Evolutionary conservation across 371 early-diverging fungal species (phyloP), one percentile per base, ranked within the genome.

Genomic region (Massospora cicadina): DNA sequence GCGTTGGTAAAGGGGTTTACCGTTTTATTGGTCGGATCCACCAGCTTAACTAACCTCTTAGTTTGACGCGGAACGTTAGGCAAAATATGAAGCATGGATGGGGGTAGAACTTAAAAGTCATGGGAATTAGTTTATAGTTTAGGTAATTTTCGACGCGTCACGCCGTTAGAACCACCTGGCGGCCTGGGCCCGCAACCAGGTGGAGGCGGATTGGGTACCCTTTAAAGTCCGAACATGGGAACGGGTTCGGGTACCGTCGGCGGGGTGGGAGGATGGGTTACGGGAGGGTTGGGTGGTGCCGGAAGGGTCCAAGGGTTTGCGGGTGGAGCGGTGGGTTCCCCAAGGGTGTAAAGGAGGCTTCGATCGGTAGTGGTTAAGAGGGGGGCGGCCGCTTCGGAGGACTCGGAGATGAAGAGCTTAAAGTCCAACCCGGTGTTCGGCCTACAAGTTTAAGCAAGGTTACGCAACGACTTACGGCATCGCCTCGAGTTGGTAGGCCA

Each of bases 381-480:
- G 43, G 43, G 43, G 43, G 43, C 43, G 5, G 43, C 43, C 5
- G 43, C 43, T 43, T 43, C 43, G 17, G 43, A 43, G 43, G 5
- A 10, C 43, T 43, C 43, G 3, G 57, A 27, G 5, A 57, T 57
- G 21, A 57, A 57, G 3, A 25, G 57, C 21, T 57, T 3, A 57
- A 57, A 57, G 21, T 57, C 57, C 21, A 57, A 57, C 2, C 23
- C 26, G 3, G 57, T 57, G 26, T 57, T 27, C 26, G 57, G 57
- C 3, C 57, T 57, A 57, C 10, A 57, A 21, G 12, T 2, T 57
- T 25, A 57, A 21, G 3, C 12, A 57, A n/a, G 57, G 21, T 57
- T 57, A 57, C 10, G 28, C 23, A 25, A 21, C 21, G 25, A 60
- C 60, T 60, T 60, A 60, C 60, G 62, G 62, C 43, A 62, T 43